phyloP scores from a whole-genome alignment of 1,139 yeast species.

The Suhomyces kunorum region DNA sequence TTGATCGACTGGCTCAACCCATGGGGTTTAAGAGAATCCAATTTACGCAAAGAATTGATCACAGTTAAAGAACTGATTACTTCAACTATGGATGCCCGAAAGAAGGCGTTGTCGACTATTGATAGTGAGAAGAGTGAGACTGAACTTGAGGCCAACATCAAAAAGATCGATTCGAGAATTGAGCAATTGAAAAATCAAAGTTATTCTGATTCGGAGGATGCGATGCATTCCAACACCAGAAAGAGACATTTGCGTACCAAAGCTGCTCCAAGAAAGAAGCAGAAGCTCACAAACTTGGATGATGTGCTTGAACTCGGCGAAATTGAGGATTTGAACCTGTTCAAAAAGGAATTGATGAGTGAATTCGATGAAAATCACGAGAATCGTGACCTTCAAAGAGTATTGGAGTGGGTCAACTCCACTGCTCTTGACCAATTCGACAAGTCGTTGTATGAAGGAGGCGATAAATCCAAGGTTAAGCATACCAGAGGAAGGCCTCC shows the following conservation, averaged over 20 bases:
- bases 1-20: slow-evolving; percentile 69
- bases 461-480: slow-evolving; percentile 37
- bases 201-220: slow-evolving; percentile 22
- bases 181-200: slow-evolving; percentile 24
- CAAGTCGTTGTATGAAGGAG: slow-evolving; percentile 60
- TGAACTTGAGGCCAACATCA: slow-evolving; percentile 24
- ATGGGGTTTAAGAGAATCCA: slow-evolving; percentile 75
- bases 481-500: slow-evolving; percentile 13
- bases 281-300: slow-evolving; percentile 26
- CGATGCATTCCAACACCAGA: slow-evolving; percentile 17
- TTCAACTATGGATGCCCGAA: slow-evolving; percentile 61
- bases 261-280: slow-evolving; percentile 22
- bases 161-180: slow-evolving; percentile 22
- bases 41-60: slow-evolving; percentile 61
- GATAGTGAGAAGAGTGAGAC: slow-evolving; percentile 44
- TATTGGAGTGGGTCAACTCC: slow-evolving; percentile 63
- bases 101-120: slow-evolving; percentile 50
- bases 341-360: slow-evolving; percentile 28
- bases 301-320: slow-evolving; percentile 34
- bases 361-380: slow-evolving; percentile 33
- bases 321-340: slow-evolving; percentile 31
- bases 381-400: slow-evolving; percentile 46
- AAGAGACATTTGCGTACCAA: slow-evolving; percentile 21
- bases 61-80: slow-evolving; percentile 55
- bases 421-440: slow-evolving; percentile 54